phyloP scores from a whole-genome alignment of 306 rosid genomes.

The Rosa rugosa region DNA sequence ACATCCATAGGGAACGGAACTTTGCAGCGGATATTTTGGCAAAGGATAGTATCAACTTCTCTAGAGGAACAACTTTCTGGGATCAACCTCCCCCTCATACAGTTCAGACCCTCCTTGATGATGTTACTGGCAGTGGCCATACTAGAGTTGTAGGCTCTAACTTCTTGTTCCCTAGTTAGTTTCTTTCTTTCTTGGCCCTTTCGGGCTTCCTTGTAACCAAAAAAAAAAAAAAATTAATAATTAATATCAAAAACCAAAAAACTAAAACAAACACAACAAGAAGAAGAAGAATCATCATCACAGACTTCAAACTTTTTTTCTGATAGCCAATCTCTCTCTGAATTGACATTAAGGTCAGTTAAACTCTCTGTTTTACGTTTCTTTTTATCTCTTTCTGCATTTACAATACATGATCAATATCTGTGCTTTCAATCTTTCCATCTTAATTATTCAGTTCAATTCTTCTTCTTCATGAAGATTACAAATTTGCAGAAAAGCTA shows the following conservation, averaged over 20 bases:
- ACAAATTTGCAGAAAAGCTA: slow-evolving; percentile 25
- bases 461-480: slow-evolving; percentile 31
- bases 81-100: too few relatives aligned
- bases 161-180: too few relatives aligned
- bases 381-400: slow-evolving; percentile 21
- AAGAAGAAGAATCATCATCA: slow-evolving; percentile 21
- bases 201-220: too few relatives aligned
- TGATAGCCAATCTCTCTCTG: slow-evolving; percentile 59
- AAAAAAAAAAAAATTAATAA: neutral
- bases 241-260: slow-evolving; percentile 28
- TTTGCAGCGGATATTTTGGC: too few relatives aligned
- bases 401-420: neutral
- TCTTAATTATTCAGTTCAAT: slow-evolving; percentile 25
- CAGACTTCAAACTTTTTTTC: slow-evolving; percentile 46
- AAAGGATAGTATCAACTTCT: too few relatives aligned
- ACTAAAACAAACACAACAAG: slow-evolving; percentile 35
- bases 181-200: too few relatives aligned
- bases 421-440: slow-evolving; percentile 17
- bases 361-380: slow-evolving; percentile 16
- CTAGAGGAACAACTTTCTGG: too few relatives aligned
- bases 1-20: too few relatives aligned
- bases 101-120: too few relatives aligned
- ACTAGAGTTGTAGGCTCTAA: too few relatives aligned
- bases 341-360: slow-evolving; percentile 73
- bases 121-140: too few relatives aligned